phyloP scores from a whole-genome alignment of 345 rosid genomes.

The Rhizophora mangle region DNA sequence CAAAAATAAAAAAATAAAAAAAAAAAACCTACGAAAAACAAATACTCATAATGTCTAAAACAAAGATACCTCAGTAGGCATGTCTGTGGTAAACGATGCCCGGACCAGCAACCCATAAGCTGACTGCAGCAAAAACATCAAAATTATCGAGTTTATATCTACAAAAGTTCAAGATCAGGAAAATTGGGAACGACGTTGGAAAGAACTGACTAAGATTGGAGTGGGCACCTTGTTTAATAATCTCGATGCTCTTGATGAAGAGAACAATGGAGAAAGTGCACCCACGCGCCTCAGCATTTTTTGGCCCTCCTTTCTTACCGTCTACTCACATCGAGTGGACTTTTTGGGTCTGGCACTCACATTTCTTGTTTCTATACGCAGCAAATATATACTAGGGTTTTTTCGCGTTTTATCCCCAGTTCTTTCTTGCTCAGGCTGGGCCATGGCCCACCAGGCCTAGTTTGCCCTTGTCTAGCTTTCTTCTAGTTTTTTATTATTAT shows the following conservation, averaged over 20 bases:
- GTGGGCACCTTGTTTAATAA: background rate
- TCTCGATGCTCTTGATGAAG: background rate
- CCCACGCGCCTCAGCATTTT: background rate
- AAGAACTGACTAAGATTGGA: background rate
- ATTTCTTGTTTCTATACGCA: too few relatives aligned
- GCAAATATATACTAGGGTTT: too few relatives aligned
- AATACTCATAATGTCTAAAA: background rate
- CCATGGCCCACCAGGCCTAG: too few relatives aligned
- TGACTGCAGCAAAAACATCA: conserved; percentile 1
- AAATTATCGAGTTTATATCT: background rate
- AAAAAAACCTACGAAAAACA: background rate
- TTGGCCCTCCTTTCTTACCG: too few relatives aligned
- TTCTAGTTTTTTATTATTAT: too few relatives aligned
- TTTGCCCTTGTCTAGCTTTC: too few relatives aligned
- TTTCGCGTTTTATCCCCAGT: too few relatives aligned
- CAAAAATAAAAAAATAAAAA: background rate
- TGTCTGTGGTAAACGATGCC: background rate
- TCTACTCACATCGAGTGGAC: too few relatives aligned
- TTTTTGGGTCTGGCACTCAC: too few relatives aligned
- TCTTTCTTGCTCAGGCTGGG: too few relatives aligned
- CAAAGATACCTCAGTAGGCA: background rate
- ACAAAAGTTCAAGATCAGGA: background rate
- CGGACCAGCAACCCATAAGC: background rate
- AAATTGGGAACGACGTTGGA: background rate
- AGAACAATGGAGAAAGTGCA: background rate